A percentile compares a stretch with the other conserved stretches of the same genome.
These are phyloP conservation scores for Microcyclospora tardicrescens DNA, from an alignment of 2,329 filamentous ascomycete species.

Conservation along the genomic window DNA sequence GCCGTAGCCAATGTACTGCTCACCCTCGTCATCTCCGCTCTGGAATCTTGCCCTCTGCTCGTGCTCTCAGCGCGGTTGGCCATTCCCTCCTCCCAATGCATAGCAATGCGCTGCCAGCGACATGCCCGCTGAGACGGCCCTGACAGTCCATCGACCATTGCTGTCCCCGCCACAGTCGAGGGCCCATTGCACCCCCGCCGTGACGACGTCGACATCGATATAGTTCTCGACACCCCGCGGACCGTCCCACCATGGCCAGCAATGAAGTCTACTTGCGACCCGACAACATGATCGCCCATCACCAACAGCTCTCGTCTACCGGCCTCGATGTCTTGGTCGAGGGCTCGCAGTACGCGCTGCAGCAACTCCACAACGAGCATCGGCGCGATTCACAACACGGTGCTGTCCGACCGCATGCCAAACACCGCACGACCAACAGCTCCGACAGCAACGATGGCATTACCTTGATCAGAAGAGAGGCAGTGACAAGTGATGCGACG, in stretches of 20 bases:
- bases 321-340: slow-evolving; percentile 53
- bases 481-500: slow-evolving; percentile 1
- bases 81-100: slow-evolving; percentile 1
- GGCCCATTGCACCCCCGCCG: too few relatives aligned
- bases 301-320: slow-evolving; percentile 11
- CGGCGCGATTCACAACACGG: slow-evolving; percentile 20
- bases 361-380: slow-evolving; percentile 50
- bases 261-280: too few relatives aligned
- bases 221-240: too few relatives aligned
- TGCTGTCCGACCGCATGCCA: slow-evolving; percentile 14
- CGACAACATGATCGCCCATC: background rate
- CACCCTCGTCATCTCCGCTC: too few relatives aligned
- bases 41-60: too few relatives aligned
- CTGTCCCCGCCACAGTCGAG: too few relatives aligned
- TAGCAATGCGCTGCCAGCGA: background rate
- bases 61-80: too few relatives aligned
- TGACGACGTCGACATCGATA: too few relatives aligned
- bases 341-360: slow-evolving; percentile 59
- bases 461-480: slow-evolving; percentile 5
- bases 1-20: too few relatives aligned
- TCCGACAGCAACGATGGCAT: slow-evolving; percentile 12
- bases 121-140: too few relatives aligned
- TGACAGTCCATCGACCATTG: too few relatives aligned
- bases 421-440: slow-evolving; percentile 18
- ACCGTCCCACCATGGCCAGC: too few relatives aligned